phyloP scores from a whole-genome alignment of 345 rosid genomes.

The Sonneratia alba region DNA sequence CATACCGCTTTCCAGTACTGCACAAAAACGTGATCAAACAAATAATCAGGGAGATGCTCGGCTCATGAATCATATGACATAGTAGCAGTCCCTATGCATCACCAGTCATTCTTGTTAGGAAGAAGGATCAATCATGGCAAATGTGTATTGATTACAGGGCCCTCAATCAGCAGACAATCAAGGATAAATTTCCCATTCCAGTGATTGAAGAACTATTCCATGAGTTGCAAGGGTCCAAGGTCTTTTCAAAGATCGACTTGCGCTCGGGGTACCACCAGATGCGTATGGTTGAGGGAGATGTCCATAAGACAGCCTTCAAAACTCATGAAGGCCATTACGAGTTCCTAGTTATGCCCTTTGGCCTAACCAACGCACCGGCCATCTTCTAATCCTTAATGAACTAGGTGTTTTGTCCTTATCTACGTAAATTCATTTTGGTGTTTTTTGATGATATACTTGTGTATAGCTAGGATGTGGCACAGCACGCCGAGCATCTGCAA shows the following conservation, averaged over 20 bases:
- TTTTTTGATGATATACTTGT: too few relatives aligned
- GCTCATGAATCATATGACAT: neutral
- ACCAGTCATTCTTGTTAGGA: neutral
- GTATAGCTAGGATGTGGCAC: too few relatives aligned
- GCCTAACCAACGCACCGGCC: neutral
- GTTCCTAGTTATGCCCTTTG: neutral
- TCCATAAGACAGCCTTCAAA: too few relatives aligned
- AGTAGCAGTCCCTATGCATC: neutral
- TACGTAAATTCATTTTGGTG: too few relatives aligned
- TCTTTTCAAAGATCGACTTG: neutral
- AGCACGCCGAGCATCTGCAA: too few relatives aligned
- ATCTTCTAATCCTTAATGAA: neutral
- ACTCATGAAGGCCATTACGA: too few relatives aligned
- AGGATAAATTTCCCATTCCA: neutral
- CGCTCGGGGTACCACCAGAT: neutral
- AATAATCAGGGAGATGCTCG: neutral
- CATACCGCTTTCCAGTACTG: neutral
- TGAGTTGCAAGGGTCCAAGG: neutral
- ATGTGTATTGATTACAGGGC: neutral
- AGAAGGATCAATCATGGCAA: neutral
- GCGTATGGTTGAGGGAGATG: neutral
- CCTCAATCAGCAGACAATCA: neutral
- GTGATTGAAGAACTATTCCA: neutral
- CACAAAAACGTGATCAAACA: neutral
- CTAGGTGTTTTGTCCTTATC: neutral